These are phyloP conservation scores for Colletotrichum tamarilloi DNA, from an alignment of 2,329 filamentous ascomycete species.

Conservation along the genomic window DNA sequence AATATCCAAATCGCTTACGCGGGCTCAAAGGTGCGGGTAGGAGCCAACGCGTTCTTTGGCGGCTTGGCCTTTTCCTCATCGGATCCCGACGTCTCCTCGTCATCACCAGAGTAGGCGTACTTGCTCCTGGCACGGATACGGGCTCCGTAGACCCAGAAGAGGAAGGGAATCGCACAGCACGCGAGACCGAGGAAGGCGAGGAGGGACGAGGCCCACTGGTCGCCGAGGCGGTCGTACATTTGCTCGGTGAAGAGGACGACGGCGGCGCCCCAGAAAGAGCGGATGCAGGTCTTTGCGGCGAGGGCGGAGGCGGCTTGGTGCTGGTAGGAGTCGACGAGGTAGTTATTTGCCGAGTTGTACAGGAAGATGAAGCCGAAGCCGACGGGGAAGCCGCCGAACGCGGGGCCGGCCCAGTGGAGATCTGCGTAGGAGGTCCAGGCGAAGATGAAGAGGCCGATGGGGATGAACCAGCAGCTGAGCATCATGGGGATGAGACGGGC, in stretches of 20 bases:
- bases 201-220: constrained; percentile 81
- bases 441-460: constrained; percentile 68
- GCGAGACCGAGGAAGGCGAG: constrained; percentile 79
- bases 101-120: constrained; percentile 77
- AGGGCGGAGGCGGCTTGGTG: constrained; percentile 83
- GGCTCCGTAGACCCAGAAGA: constrained; percentile 84
- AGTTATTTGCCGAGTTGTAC: constrained; percentile 83
- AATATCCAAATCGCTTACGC: neutral
- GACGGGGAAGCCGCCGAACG: constrained; percentile 76
- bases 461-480: constrained; percentile 78
- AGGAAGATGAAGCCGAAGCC: constrained; percentile 87
- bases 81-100: constrained; percentile 51
- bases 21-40: constrained; percentile 26
- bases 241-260: constrained; percentile 84
- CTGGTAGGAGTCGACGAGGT: constrained; percentile 73
- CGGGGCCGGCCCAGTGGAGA: constrained; percentile 78
- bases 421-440: constrained; percentile 72
- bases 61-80: constrained; percentile 52
- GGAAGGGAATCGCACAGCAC: constrained; percentile 84
- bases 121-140: constrained; percentile 75
- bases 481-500: constrained; percentile 86
- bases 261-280: constrained; percentile 82
- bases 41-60: constrained; percentile 26
- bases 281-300: constrained; percentile 83
- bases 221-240: constrained; percentile 79